phyloP scores from a whole-genome alignment of 2,329 filamentous ascomycete genomes.

The Fusarium drepaniforme region DNA sequence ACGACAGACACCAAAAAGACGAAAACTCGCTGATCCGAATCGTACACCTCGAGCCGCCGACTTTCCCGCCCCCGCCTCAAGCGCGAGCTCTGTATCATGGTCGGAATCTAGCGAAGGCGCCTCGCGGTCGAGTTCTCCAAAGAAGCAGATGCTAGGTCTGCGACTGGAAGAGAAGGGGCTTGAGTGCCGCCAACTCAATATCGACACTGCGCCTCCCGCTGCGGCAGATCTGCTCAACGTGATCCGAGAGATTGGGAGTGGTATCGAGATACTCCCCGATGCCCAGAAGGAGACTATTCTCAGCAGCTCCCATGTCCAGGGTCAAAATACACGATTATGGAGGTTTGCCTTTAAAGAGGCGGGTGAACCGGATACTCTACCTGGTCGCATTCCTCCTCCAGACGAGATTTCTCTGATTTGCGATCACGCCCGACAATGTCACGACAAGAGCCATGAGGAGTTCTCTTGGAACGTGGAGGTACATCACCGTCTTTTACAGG shows the following conservation, averaged over 20 bases:
- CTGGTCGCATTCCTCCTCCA: constrained; percentile 15
- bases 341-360: constrained; percentile 21
- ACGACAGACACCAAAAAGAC: neutral
- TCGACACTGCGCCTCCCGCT: constrained; percentile 5
- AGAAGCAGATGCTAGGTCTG: constrained; percentile 29
- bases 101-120: constrained; percentile 14
- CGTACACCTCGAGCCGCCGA: constrained; percentile 4
- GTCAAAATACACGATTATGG: constrained; percentile 11
- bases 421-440: constrained; percentile 16
- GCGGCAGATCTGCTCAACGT: constrained; percentile 6
- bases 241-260: constrained; percentile 19
- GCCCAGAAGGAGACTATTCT: constrained; percentile 4
- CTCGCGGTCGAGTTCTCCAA: constrained; percentile 26
- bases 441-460: constrained; percentile 27
- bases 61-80: neutral
- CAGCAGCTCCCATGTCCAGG: neutral
- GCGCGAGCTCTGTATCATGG: constrained; percentile 10
- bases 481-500: constrained; percentile 25
- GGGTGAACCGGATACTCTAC: neutral
- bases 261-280: constrained; percentile 24
- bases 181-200: constrained; percentile 10
- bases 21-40: constrained; percentile 1
- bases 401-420: constrained; percentile 16
- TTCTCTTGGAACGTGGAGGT: constrained; percentile 33
- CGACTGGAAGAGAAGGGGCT: constrained; percentile 22